These are phyloP conservation scores for Cercospora sojina DNA, from an alignment of 2,329 filamentous ascomycete genomes.

Conservation along the genomic window DNA sequence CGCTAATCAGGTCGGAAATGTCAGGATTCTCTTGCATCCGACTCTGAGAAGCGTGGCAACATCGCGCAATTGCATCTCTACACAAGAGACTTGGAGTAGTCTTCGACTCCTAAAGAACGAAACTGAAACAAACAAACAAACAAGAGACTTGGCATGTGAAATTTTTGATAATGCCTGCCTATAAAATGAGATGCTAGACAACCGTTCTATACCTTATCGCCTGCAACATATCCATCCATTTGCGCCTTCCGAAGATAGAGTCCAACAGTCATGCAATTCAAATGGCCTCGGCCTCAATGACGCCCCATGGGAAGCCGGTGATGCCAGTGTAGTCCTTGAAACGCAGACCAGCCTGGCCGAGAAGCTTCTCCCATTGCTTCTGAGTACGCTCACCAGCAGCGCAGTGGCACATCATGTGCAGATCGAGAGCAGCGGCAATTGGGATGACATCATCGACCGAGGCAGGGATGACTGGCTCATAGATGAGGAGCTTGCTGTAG, in stretches of 20 bases:
- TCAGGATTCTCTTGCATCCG: too few relatives aligned
- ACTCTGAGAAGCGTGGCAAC: too few relatives aligned
- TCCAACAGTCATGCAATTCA: neutral
- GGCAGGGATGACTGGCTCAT: conserved; percentile 28
- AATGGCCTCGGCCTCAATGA: conserved; percentile 1
- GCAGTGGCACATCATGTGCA: conserved; percentile 42
- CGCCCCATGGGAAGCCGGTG: neutral
- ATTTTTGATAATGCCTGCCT: neutral
- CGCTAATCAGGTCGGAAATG: too few relatives aligned
- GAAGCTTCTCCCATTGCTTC: neutral
- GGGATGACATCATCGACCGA: conserved; percentile 8
- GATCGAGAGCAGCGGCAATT: conserved; percentile 37
- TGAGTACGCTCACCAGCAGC: neutral
- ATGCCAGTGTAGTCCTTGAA: neutral
- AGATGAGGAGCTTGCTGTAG: conserved; percentile 31
- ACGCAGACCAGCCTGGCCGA: neutral
- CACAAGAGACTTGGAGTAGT: neutral
- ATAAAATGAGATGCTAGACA: neutral
- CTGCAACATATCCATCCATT: neutral
- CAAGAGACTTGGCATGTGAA: neutral
- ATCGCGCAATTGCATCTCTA: neutral
- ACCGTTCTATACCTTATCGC: neutral
- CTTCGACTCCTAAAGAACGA: too few relatives aligned
- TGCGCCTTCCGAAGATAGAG: neutral
- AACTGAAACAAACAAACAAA: too few relatives aligned